Percentiles rank a stretch among this genome's conserved stretches.
Evolutionary conservation across 164 flowering plant genomes (phyloP).

Genomic region (Euptelea pleiosperma): DNA sequence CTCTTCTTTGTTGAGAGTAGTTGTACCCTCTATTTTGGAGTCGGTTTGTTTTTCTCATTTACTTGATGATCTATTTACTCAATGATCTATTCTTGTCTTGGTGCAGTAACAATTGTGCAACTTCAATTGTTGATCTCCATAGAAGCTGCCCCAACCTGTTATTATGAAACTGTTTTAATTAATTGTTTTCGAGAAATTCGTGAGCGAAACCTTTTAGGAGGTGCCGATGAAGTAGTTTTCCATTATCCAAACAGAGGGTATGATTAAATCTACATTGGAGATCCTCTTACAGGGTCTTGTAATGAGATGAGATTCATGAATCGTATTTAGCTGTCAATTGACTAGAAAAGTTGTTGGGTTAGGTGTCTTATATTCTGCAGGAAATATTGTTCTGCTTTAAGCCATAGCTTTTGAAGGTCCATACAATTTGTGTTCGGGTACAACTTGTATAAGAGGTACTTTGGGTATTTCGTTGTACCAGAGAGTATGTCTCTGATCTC

Average conservation of each 20-base stretch:
- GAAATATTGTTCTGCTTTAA: too few species aligned
- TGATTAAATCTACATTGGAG: slow-evolving; percentile 66
- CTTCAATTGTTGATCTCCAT: slow-evolving; percentile 79
- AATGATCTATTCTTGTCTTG: slow-evolving; percentile 5
- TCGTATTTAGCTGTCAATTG: slow-evolving; percentile 5
- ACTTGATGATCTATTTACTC: not conserved
- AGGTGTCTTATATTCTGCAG: too few species aligned
- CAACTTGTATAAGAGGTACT: too few species aligned
- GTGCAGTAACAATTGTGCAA: slow-evolving; percentile 73
- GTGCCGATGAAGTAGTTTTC: slow-evolving; percentile 27
- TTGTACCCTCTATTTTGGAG: not conserved
- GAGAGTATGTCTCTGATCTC: too few species aligned
- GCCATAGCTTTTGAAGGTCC: too few species aligned
- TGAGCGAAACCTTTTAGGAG: slow-evolving; percentile 36
- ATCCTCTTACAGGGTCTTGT: slow-evolving; percentile 32
- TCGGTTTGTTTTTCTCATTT: too few species aligned
- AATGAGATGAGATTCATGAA: slow-evolving; percentile 8
- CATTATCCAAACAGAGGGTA: slow-evolving; percentile 43
- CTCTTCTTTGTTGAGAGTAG: not conserved
- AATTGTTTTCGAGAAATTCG: slow-evolving; percentile 74
- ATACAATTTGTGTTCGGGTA: too few species aligned
- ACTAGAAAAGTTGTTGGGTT: too few species aligned
- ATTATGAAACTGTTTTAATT: slow-evolving; percentile 78
- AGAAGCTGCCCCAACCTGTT: slow-evolving; percentile 74
- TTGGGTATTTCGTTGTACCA: too few species aligned